A percentile compares a stretch with the other conserved stretches of the same genome.
Conservation (phyloP, 108 stramenopile species). For the Pseudonitzschia pungens region DNA sequence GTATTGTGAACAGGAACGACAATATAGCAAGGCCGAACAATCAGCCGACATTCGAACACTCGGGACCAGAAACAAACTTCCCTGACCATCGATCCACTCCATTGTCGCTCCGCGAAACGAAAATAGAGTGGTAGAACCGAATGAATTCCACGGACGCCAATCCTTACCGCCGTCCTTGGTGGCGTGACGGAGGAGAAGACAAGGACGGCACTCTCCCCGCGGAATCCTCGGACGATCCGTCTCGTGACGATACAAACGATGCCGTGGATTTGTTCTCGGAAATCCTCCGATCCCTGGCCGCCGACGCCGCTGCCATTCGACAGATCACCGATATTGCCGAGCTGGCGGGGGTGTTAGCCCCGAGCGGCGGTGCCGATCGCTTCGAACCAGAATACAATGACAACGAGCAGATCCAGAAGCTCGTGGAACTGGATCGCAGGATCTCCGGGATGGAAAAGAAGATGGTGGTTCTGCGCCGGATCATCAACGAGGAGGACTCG, state of each 20-base stretch:
- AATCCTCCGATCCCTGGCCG: constrained; percentile 28
- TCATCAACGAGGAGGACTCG: constrained; percentile 34
- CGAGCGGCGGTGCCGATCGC: not conserved
- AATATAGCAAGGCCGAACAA: too few relatives aligned
- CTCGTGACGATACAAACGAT: constrained; percentile 7
- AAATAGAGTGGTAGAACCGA: too few relatives aligned
- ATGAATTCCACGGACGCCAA: too few relatives aligned
- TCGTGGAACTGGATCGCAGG: constrained; percentile 15
- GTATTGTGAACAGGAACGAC: too few relatives aligned
- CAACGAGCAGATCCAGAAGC: not conserved
- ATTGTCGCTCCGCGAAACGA: too few relatives aligned
- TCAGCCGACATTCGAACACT: too few relatives aligned
- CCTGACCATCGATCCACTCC: too few relatives aligned
- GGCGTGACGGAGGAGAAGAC: too few relatives aligned
- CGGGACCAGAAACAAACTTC: too few relatives aligned
- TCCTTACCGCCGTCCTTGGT: too few relatives aligned
- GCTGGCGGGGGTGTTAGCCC: not conserved
- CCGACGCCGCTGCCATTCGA: constrained; percentile 38
- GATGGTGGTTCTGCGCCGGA: constrained; percentile 24
- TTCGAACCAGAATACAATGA: constrained; percentile 2
- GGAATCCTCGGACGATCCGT: too few relatives aligned
- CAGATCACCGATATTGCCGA: constrained; percentile 26
- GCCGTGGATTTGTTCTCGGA: constrained; percentile 29
- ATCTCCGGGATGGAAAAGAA: constrained; percentile 35
- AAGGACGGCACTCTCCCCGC: too few relatives aligned